Evolutionary conservation across 768 basidiomycete species (phyloP).

Genomic region (Russula vinacea): DNA sequence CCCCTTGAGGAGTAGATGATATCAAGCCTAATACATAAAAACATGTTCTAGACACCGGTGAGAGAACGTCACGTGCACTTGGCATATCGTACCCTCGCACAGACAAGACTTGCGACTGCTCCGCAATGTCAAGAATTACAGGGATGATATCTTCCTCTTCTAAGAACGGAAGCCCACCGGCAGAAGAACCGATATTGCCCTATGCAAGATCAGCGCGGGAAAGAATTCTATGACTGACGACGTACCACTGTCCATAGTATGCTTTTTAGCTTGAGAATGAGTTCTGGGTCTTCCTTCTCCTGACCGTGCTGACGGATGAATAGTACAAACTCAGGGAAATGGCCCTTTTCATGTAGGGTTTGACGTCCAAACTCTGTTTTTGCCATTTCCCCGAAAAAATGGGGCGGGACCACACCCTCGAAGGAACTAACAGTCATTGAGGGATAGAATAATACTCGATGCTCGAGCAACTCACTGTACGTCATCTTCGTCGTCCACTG

Average conservation of each 20-base stretch:
- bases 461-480: slow-evolving; percentile 41
- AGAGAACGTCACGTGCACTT: not conserved
- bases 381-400: slow-evolving; percentile 97
- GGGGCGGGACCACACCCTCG: slow-evolving; percentile 85
- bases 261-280: slow-evolving; percentile 89
- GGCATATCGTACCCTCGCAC: slow-evolving; percentile 75
- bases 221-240: not conserved
- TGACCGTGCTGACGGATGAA: slow-evolving; percentile 85
- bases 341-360: slow-evolving; percentile 83
- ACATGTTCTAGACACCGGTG: slow-evolving; percentile 67
- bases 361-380: slow-evolving; percentile 95
- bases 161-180: slow-evolving; percentile 88
- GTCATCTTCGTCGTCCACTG: slow-evolving; percentile 61
- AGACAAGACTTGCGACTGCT: slow-evolving; percentile 83
- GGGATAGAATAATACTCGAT: not conserved
- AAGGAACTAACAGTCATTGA: slow-evolving; percentile 49
- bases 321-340: slow-evolving; percentile 86
- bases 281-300: slow-evolving; percentile 77
- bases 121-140: slow-evolving; percentile 85
- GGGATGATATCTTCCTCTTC: slow-evolving; percentile 96
- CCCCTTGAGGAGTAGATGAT: slow-evolving; percentile 86
- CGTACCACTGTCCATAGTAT: slow-evolving; percentile 92
- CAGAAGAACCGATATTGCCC: slow-evolving; percentile 92
- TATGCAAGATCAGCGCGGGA: slow-evolving; percentile 36
- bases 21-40: slow-evolving; percentile 94